These are phyloP conservation scores for Anthostomella pinea DNA, from an alignment of 2,329 filamentous ascomycete species.

Conservation along the genomic window DNA sequence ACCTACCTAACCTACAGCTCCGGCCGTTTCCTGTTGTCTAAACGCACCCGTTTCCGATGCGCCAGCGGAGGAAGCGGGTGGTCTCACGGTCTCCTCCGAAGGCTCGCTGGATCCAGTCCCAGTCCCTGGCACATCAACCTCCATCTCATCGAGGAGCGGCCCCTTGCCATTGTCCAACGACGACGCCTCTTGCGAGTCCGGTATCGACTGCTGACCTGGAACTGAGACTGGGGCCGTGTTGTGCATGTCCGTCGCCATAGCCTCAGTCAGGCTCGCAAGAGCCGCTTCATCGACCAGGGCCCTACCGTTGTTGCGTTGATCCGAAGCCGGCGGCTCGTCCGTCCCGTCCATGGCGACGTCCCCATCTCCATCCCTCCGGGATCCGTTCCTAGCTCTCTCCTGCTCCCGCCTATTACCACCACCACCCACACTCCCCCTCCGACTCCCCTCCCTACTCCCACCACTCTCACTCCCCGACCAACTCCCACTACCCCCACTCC, in stretches of 20 bases:
- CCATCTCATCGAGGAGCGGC: conserved; percentile 12
- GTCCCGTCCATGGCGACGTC: conserved; percentile 6
- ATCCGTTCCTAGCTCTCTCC: conserved; percentile 13
- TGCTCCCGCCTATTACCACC: conserved; percentile 6
- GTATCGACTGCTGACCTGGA: conserved; percentile 3
- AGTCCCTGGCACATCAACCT: neutral
- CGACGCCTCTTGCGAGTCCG: neutral
- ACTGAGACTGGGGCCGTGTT: conserved; percentile 9
- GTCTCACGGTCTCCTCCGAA: neutral
- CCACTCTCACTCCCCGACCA: conserved; percentile 28
- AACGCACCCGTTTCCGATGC: too few species aligned
- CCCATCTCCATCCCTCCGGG: conserved; percentile 14
- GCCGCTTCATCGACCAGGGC: conserved; percentile 27
- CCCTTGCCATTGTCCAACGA: conserved; percentile 24
- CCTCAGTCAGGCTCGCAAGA: conserved; percentile 29
- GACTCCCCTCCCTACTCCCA: conserved; percentile 17
- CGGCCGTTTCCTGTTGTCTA: too few species aligned
- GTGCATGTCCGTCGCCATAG: conserved; percentile 28
- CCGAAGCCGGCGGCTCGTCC: neutral
- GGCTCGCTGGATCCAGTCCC: neutral
- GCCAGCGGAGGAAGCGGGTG: neutral
- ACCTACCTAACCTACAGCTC: too few species aligned
- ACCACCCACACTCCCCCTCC: conserved; percentile 16
- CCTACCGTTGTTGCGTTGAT: conserved; percentile 2
- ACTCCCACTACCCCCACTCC: conserved; percentile 34